Evolutionary conservation across 1,284 basidiomycete genomes (phyloP).

Genomic region (Sanghuangporus weigelae): DNA sequence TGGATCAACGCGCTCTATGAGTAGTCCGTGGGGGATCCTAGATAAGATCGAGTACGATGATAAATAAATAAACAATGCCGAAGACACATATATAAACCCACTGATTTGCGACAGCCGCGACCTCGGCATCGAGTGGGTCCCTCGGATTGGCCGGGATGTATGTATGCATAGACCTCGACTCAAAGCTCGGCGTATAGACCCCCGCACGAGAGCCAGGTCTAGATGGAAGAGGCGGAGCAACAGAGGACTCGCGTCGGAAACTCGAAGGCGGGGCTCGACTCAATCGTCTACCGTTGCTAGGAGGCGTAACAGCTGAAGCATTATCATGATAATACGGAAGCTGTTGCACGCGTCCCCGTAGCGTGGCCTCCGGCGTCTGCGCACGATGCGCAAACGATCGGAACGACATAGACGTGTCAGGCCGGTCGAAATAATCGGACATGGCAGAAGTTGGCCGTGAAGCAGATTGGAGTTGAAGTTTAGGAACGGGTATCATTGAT

Average conservation of each 20-base stretch:
- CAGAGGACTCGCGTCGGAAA: slow-evolving; percentile 47
- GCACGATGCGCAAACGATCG: slow-evolving; percentile 43
- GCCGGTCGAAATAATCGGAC: slow-evolving; percentile 50
- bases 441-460: slow-evolving; percentile 67
- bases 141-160: slow-evolving; percentile 67
- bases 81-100: background rate
- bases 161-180: slow-evolving; percentile 46
- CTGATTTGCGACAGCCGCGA: slow-evolving; percentile 71
- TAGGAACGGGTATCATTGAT: slow-evolving; percentile 76
- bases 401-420: slow-evolving; percentile 52
- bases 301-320: slow-evolving; percentile 14
- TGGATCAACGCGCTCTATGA: slow-evolving; percentile 76
- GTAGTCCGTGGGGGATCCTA: slow-evolving; percentile 62
- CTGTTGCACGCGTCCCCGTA: slow-evolving; percentile 52
- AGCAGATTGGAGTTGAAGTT: slow-evolving; percentile 60
- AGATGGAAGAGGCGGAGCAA: slow-evolving; percentile 33
- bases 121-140: slow-evolving; percentile 79
- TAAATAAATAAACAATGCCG: background rate
- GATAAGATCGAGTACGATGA: background rate
- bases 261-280: slow-evolving; percentile 65
- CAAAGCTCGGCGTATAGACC: slow-evolving; percentile 51
- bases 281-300: slow-evolving; percentile 33
- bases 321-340: slow-evolving; percentile 46
- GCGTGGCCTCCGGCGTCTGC: slow-evolving; percentile 62
- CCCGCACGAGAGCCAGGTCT: slow-evolving; percentile 62